Percentiles rank a stretch among this genome's conserved stretches.
These are phyloP conservation scores for Cercis canadensis DNA, from an alignment of 306 rosid genomes.

Conservation along the genomic window DNA sequence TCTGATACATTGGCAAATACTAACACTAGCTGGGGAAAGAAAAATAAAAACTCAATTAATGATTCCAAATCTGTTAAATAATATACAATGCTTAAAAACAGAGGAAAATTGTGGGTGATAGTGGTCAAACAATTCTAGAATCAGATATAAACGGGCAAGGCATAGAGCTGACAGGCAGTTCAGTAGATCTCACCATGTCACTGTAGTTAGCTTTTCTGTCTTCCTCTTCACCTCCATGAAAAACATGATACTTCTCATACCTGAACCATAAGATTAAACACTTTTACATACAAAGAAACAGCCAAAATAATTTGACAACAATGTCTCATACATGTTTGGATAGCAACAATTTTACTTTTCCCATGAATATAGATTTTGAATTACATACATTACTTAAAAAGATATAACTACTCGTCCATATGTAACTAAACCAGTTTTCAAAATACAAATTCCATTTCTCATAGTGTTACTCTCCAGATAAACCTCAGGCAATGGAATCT, in stretches of 20 bases:
- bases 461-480: not conserved
- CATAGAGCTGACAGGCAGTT: not conserved
- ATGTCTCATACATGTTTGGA: conserved; percentile 1
- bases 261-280: conserved; percentile 52
- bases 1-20: too few relatives aligned
- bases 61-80: too few relatives aligned
- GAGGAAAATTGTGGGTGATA: not conserved
- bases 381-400: not conserved
- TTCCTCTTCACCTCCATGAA: conserved; percentile 81
- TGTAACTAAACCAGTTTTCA: not conserved
- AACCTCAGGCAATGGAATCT: conserved; percentile 1
- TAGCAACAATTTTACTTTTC: not conserved
- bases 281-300: conserved; percentile 7
- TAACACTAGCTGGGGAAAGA: too few relatives aligned
- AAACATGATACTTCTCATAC: conserved; percentile 95
- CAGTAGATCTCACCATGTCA: conserved; percentile 79
- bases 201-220: conserved; percentile 82
- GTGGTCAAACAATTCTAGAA: not conserved
- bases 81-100: not conserved
- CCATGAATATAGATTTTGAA: not conserved
- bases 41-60: not conserved
- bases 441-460: not conserved
- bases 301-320: conserved; percentile 8
- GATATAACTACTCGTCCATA: not conserved
- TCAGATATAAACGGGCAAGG: not conserved